Conservation (phyloP, 306 rosid genomes). For the Rosa chinensis region DNA sequence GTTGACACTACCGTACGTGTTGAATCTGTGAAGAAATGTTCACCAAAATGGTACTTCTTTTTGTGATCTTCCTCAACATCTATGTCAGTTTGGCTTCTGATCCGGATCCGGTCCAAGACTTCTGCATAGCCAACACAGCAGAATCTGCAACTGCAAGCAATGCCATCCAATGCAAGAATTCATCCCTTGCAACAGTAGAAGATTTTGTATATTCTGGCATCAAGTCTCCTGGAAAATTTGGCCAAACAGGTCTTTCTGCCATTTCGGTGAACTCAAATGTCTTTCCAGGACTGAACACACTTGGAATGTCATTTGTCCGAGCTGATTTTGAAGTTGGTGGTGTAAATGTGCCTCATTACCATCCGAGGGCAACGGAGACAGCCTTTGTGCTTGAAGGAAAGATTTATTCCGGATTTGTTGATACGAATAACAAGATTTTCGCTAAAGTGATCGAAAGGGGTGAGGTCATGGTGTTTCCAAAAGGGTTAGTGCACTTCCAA, state of each 20-base stretch:
- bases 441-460: conserved; percentile 86
- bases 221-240: conserved; percentile 59
- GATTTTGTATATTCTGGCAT: conserved; percentile 78
- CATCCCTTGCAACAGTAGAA: conserved; percentile 59
- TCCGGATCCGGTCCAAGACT: conserved; percentile 86
- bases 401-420: conserved; percentile 81
- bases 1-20: background rate
- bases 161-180: conserved; percentile 60
- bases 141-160: conserved; percentile 22
- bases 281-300: conserved; percentile 90
- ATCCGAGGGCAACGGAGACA: conserved; percentile 88
- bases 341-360: conserved; percentile 74
- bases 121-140: conserved; percentile 55
- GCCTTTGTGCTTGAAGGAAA: conserved; percentile 75
- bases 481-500: conserved; percentile 82
- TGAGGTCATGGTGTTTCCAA: conserved; percentile 91
- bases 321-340: conserved; percentile 86
- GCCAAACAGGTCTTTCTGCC: conserved; percentile 55
- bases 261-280: conserved; percentile 60
- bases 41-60: conserved; percentile 20
- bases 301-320: conserved; percentile 77
- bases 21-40: conserved; percentile 27
- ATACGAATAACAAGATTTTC: conserved; percentile 59
- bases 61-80: conserved; percentile 34
- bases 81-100: conserved; percentile 59